These are phyloP conservation scores for Hapsidospora chrysogenum DNA, from an alignment of 495 filamentous ascomycete genomes.

Conservation along the genomic window DNA sequence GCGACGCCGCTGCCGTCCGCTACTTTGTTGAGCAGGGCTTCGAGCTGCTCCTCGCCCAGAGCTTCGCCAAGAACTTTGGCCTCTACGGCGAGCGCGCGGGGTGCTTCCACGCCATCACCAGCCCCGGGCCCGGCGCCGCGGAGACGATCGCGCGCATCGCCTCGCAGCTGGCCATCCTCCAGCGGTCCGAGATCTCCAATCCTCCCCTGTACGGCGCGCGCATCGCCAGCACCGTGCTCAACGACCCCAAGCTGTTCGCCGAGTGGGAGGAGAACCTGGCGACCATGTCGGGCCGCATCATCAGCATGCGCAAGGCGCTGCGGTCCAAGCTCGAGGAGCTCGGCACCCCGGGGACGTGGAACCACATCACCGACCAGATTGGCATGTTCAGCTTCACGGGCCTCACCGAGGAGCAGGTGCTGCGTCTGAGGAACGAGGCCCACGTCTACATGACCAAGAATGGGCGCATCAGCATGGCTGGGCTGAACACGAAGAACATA, in stretches of 20 bases:
- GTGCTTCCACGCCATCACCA: conserved; percentile 87
- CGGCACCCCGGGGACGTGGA: conserved; percentile 80
- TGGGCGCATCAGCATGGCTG: conserved; percentile 91
- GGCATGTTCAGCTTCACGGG: conserved; percentile 99
- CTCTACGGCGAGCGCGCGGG: conserved; percentile 93
- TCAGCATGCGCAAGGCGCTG: conserved; percentile 66
- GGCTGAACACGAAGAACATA: conserved; percentile 77
- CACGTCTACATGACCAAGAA: conserved; percentile 99
- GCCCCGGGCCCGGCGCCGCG: conserved; percentile 47
- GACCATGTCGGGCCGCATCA: conserved; percentile 91
- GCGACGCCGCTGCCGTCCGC: conserved; percentile 78
- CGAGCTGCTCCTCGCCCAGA: conserved; percentile 89
- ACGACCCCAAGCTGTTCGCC: conserved; percentile 65
- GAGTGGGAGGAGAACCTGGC: conserved; percentile 87
- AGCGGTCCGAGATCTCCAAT: conserved; percentile 94
- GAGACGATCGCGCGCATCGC: conserved; percentile 50
- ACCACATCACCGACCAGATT: conserved; percentile 96
- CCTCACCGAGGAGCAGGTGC: conserved; percentile 70
- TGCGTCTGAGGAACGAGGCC: conserved; percentile 56
- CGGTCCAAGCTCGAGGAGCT: conserved; percentile 61
- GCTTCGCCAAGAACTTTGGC: conserved; percentile 98
- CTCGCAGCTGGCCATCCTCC: conserved; percentile 82
- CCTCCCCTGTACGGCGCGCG: conserved; percentile 86
- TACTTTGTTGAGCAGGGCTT: conserved; percentile 92
- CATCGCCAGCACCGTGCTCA: conserved; percentile 70